These are phyloP conservation scores for Friedmanniomyces simplex DNA, from an alignment of 495 filamentous ascomycete genomes.

Conservation along the genomic window DNA sequence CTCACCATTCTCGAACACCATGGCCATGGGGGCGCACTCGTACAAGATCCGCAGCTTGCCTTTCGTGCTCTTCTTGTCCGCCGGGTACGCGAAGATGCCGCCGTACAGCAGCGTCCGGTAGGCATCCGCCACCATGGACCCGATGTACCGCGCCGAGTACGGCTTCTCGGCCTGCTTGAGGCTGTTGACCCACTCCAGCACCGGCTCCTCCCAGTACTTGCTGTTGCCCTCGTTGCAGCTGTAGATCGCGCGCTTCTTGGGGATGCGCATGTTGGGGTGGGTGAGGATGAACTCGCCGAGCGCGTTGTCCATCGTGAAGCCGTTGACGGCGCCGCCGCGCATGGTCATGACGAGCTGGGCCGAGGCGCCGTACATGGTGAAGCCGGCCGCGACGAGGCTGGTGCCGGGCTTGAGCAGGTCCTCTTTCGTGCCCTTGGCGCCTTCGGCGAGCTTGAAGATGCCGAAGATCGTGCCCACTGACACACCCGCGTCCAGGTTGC, in stretches of 20 bases:
- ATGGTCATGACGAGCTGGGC: conserved; percentile 95
- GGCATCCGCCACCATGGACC: conserved; percentile 95
- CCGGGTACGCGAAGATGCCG: conserved; percentile 93
- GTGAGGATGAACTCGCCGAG: conserved; percentile 98
- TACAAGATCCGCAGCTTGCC: conserved; percentile 96
- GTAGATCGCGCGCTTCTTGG: conserved; percentile 75
- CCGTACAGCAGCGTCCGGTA: conserved; percentile 93
- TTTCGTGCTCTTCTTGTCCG: conserved; percentile 96
- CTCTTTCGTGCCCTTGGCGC: conserved; percentile 60
- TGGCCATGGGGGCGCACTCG: conserved; percentile 98
- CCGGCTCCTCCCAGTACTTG: conserved; percentile 85
- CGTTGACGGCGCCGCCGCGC: conserved; percentile 85
- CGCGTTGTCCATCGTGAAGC: conserved; percentile 92
- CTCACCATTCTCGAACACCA: conserved; percentile 96
- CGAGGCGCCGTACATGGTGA: conserved; percentile 99
- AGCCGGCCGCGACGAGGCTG: conserved; percentile 84
- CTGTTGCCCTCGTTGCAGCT: conserved; percentile 98
- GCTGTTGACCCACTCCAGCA: conserved; percentile 76
- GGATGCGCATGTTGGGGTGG: conserved; percentile 87
- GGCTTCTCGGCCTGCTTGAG: conserved; percentile 79
- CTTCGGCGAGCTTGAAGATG: conserved; percentile 73
- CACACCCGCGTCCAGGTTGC: conserved; percentile 94
- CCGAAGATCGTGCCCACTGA: conserved; percentile 98
- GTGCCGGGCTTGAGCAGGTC: conserved; percentile 82
- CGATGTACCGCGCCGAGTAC: conserved; percentile 91